phyloP scores from a whole-genome alignment of 352 stramenopile genomes.

The Saprolegnia diclina region DNA sequence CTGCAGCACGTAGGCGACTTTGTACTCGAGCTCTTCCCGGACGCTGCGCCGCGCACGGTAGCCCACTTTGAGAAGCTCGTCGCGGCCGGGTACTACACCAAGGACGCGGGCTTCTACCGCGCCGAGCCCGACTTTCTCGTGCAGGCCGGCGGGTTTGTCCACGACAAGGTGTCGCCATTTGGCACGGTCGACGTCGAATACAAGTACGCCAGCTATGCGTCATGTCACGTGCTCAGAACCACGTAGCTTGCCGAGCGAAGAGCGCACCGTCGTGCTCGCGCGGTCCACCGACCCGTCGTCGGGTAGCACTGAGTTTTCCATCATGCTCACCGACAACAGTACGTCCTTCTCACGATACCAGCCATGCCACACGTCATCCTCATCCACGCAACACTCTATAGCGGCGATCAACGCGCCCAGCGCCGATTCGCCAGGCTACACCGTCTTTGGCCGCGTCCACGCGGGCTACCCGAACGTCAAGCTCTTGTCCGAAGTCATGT shows the following conservation, averaged over 20 bases:
- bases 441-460: slow-evolving; percentile 69
- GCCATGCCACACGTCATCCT: no score
- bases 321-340: slow-evolving; percentile 83
- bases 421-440: slow-evolving; percentile 63
- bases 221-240: background rate
- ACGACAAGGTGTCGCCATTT: slow-evolving; percentile 56
- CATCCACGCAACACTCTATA: slow-evolving; percentile 25
- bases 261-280: slow-evolving; percentile 79
- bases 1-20: slow-evolving; percentile 39
- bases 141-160: slow-evolving; percentile 69
- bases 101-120: slow-evolving; percentile 74
- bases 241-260: slow-evolving; percentile 54
- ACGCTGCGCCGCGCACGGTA: slow-evolving; percentile 70
- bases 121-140: slow-evolving; percentile 77
- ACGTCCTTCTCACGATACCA: no score
- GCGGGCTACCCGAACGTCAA: slow-evolving; percentile 72
- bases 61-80: slow-evolving; percentile 67
- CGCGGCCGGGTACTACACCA: slow-evolving; percentile 47
- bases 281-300: slow-evolving; percentile 60
- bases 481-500: slow-evolving; percentile 70
- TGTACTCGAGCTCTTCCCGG: slow-evolving; percentile 69
- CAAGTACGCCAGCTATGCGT: slow-evolving; percentile 32
- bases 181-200: slow-evolving; percentile 73
- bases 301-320: slow-evolving; percentile 75
- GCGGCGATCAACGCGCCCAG: slow-evolving; percentile 51